Evolutionary conservation across 2,329 filamentous ascomycete species (phyloP).

Genomic region (Didymella glomerata): DNA sequence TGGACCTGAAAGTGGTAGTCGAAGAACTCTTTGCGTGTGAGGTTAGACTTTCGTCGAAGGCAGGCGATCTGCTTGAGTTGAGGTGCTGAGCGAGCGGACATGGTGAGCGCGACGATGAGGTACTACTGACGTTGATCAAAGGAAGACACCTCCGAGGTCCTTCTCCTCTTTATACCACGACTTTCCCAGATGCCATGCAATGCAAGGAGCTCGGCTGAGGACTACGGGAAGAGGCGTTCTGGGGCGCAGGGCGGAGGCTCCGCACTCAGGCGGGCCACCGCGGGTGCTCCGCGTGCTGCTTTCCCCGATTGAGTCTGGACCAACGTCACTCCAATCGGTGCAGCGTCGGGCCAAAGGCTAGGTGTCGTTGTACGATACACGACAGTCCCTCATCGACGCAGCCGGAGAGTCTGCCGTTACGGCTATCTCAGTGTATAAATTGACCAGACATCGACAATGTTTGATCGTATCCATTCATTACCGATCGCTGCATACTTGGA

Average conservation of each 20-base stretch:
- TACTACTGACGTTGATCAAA: too few relatives aligned
- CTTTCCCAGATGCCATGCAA: too few relatives aligned
- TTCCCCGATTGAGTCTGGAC: not conserved
- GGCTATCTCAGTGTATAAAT: not conserved
- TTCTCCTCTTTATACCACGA: too few relatives aligned
- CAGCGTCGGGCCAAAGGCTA: too few relatives aligned
- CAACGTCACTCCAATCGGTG: not conserved
- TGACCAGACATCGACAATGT: not conserved
- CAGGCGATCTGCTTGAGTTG: constrained; percentile 12
- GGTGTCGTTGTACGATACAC: not conserved
- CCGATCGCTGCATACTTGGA: not conserved
- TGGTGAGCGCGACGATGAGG: not conserved
- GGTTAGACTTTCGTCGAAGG: constrained; percentile 5
- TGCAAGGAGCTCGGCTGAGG: not conserved
- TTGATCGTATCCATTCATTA: not conserved
- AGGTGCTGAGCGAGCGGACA: not conserved
- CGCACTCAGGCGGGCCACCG: not conserved
- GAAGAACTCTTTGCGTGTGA: constrained; percentile 14
- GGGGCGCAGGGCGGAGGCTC: not conserved
- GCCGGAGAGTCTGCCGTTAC: not conserved
- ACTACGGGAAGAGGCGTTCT: not conserved
- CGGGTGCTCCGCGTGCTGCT: not conserved
- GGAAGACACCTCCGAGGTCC: too few relatives aligned
- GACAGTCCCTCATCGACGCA: not conserved
- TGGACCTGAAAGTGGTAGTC: constrained; percentile 13